A percentile compares a stretch with the other conserved stretches of the same genome.
phyloP scores from a whole-genome alignment of 169 alveolate genomes.

The Blepharisma undulans region DNA sequence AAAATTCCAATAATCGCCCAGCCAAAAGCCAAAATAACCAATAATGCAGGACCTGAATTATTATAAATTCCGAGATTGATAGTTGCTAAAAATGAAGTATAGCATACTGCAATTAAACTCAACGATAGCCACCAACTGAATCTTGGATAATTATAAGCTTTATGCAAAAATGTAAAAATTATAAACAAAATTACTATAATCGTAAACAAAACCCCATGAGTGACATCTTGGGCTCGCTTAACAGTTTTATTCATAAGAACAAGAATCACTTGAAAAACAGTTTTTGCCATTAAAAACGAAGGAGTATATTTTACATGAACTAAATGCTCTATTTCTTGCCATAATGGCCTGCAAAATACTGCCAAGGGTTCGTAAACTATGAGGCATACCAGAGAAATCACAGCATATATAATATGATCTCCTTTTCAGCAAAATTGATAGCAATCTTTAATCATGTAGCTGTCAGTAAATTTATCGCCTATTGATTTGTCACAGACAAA shows the following conservation, averaged over 20 bases:
- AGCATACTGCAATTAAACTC: not conserved
- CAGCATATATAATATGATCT: not conserved
- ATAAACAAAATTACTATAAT: not conserved
- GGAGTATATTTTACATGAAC: not conserved
- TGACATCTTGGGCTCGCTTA: not conserved
- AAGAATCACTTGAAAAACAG: not conserved
- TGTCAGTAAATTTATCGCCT: not conserved
- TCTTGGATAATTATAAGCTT: slow-evolving; percentile 2
- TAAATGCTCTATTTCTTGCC: not conserved
- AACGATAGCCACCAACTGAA: not conserved
- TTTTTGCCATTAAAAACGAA: not conserved
- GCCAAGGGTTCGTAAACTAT: not conserved
- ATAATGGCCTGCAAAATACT: slow-evolving; percentile 11
- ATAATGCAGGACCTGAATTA: not conserved
- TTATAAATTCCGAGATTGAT: not conserved
- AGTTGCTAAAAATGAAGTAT: not conserved
- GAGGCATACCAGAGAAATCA: not conserved
- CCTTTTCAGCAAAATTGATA: slow-evolving; percentile 22
- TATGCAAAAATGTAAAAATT: not conserved
- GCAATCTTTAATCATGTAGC: slow-evolving; percentile 4
- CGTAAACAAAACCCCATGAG: not conserved
- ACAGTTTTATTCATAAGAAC: slow-evolving; percentile 15
- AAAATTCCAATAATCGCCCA: not conserved
- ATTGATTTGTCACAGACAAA: not conserved
- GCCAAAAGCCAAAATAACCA: not conserved